Conservation (phyloP, 345 rosid species). For the Pistacia vera region DNA sequence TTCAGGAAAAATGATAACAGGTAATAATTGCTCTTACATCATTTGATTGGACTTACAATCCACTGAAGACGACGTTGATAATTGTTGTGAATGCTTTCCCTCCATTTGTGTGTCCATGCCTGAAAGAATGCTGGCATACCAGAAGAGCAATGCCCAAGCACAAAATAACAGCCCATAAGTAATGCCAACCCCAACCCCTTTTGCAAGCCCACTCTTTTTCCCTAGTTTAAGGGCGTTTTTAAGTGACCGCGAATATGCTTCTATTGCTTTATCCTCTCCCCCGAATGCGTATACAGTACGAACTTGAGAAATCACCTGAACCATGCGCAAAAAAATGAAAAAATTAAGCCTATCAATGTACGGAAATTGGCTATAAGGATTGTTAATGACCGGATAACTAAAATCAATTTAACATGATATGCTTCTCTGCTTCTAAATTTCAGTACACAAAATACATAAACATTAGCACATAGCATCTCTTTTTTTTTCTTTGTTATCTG, state of each 20-base stretch:
- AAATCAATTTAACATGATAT: background rate
- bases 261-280: constrained; percentile 71
- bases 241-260: constrained; percentile 59
- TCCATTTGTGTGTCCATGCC: constrained; percentile 65
- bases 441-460: background rate
- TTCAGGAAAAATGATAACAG: constrained; percentile 12
- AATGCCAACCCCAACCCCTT: constrained; percentile 76
- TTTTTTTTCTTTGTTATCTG: too few species aligned
- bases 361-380: too few species aligned
- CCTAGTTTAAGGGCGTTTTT: constrained; percentile 56
- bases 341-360: background rate
- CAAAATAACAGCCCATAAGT: constrained; percentile 73
- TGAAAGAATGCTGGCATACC: constrained; percentile 78
- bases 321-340: background rate
- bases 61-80: constrained; percentile 72
- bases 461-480: too few species aligned
- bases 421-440: background rate
- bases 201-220: constrained; percentile 66
- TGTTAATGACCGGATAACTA: background rate
- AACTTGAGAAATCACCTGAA: constrained; percentile 74
- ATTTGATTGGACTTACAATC: constrained; percentile 63
- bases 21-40: background rate
- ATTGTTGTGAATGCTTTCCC: constrained; percentile 82
- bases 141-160: constrained; percentile 76
- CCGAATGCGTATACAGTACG: constrained; percentile 79